Conservation (phyloP, 1,284 basidiomycete genomes). For the Mycena sp. region DNA sequence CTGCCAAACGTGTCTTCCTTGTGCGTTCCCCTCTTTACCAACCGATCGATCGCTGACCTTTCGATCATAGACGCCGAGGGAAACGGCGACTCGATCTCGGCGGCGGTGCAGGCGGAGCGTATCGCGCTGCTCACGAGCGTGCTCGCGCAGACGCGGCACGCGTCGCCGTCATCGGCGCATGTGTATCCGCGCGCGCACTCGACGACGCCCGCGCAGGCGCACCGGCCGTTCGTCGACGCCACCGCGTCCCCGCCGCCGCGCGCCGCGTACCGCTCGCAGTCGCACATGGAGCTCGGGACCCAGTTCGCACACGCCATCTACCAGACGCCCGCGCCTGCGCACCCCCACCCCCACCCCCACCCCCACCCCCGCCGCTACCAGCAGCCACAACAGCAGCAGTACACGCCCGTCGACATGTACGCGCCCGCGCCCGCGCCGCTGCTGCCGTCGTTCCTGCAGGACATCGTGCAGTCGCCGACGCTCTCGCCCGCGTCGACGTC, state of each 20-base stretch:
- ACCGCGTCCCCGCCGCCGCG: conserved; percentile 43
- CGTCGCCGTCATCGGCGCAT: conserved; percentile 31
- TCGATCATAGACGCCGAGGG: conserved; percentile 74
- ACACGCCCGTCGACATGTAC: conserved; percentile 39
- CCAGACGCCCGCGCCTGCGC: conserved; percentile 56
- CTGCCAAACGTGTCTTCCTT: conserved; percentile 88
- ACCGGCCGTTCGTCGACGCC: conserved; percentile 45
- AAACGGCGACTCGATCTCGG: conserved; percentile 84
- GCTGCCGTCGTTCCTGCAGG: conserved; percentile 77
- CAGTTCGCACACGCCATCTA: conserved; percentile 67
- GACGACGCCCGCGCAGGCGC: conserved; percentile 54
- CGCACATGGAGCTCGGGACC: conserved; percentile 55
- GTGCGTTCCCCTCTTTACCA: conserved; percentile 51
- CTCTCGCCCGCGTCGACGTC: conserved; percentile 69
- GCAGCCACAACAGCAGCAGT: too few relatives aligned
- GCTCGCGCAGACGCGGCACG: conserved; percentile 60
- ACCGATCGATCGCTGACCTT: conserved; percentile 20
- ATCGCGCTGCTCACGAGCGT: conserved; percentile 78
- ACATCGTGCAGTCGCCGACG: conserved; percentile 72
- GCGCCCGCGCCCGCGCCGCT: conserved; percentile 52
- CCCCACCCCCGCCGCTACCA: too few relatives aligned
- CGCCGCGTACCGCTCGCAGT: conserved; percentile 53
- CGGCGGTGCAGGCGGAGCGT: conserved; percentile 83
- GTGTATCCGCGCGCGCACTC: conserved; percentile 50
- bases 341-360: conserved; percentile 40